phyloP scores from a whole-genome alignment of 768 basidiomycete species.

The Pulveroboletus sp. region DNA sequence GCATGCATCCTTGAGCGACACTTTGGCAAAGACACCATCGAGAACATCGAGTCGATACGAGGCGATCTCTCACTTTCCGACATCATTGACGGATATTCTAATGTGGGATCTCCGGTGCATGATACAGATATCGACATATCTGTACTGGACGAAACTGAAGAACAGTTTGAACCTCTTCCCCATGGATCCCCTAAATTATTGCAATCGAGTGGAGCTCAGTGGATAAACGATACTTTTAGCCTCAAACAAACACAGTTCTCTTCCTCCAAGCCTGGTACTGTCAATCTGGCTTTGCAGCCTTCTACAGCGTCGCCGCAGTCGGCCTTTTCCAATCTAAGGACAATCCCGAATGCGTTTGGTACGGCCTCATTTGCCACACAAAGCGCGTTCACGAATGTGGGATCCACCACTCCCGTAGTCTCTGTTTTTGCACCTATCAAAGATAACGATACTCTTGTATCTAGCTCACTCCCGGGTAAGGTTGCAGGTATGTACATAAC shows the following conservation, averaged over 20 bases:
- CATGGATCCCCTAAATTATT: constrained; percentile 6
- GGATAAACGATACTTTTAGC: constrained; percentile 31
- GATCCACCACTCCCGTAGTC: not conserved
- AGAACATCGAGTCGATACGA: constrained; percentile 65
- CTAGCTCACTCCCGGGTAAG: not conserved
- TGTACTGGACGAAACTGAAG: constrained; percentile 19
- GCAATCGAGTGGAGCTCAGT: constrained; percentile 31
- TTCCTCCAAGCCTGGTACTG: constrained; percentile 11
- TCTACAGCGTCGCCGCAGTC: constrained; percentile 15
- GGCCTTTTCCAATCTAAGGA: constrained; percentile 33
- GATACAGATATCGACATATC: constrained; percentile 24
- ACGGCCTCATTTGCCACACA: constrained; percentile 18
- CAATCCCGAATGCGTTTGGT: constrained; percentile 34
- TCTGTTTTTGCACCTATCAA: constrained; percentile 9
- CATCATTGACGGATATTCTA: constrained; percentile 61
- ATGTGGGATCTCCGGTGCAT: constrained; percentile 22
- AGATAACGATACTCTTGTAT: not conserved
- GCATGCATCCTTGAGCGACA: constrained; percentile 85
- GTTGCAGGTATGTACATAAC: constrained; percentile 12
- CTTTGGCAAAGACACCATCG: constrained; percentile 76
- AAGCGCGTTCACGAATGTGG: constrained; percentile 2
- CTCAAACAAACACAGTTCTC: constrained; percentile 23
- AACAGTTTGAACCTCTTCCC: constrained; percentile 5
- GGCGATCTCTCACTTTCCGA: constrained; percentile 53
- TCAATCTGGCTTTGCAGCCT: constrained; percentile 13